Percentiles rank a stretch among this genome's conserved stretches.
Conservation (phyloP, 2,329 filamentous ascomycete species). For the Fusarium haematococcum region DNA sequence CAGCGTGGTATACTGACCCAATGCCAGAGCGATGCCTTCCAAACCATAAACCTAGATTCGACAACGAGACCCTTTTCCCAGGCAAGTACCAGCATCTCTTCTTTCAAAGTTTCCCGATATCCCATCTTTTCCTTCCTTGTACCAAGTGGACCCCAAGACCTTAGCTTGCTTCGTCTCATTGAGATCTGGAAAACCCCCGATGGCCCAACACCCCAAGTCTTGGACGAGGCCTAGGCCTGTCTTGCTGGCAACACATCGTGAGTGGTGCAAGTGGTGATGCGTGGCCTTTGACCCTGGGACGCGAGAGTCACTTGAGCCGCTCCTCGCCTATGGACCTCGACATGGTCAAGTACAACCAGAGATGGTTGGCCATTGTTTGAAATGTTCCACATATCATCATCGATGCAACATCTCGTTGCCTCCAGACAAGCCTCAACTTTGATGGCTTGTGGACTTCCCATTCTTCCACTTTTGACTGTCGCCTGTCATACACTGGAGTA, state of each 20-base stretch:
- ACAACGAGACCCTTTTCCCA: not conserved
- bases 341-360: not conserved
- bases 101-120: not conserved
- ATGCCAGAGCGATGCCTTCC: constrained; percentile 1
- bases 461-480: not conserved
- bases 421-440: not conserved
- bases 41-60: not conserved
- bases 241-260: not conserved
- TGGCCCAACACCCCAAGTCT: not conserved
- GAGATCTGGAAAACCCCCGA: not conserved
- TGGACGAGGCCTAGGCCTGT: not conserved
- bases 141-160: constrained; percentile 3
- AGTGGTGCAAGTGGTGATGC: not conserved
- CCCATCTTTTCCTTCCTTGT: not conserved
- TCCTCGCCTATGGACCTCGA: not conserved
- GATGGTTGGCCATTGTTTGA: not conserved
- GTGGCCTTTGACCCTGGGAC: not conserved
- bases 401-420: not conserved
- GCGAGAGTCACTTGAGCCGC: not conserved
- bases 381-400: not conserved
- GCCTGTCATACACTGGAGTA: not conserved
- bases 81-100: constrained; percentile 5
- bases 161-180: not conserved
- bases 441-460: not conserved
- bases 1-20: constrained; percentile 11